A percentile compares a stretch with the other conserved stretches of the same genome.
Evolutionary conservation across 495 filamentous ascomycete species (phyloP).

Genomic region (Podospora conica): DNA sequence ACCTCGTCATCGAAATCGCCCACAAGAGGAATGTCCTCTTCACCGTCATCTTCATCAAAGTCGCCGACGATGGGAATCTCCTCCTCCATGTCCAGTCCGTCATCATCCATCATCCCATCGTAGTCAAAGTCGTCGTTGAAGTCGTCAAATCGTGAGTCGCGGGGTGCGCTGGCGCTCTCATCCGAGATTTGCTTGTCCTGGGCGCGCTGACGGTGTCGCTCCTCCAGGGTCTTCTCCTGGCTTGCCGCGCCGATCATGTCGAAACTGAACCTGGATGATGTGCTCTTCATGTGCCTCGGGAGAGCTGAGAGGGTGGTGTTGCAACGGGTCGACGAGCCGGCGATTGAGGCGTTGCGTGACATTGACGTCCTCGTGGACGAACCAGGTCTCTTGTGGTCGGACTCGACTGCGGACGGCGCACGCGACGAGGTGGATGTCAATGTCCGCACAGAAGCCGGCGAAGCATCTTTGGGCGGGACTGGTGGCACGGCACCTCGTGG

Average conservation of each 20-base stretch:
- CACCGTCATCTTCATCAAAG: slow-evolving; percentile 42
- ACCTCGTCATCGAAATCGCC: slow-evolving; percentile 17
- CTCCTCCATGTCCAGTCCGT: slow-evolving; percentile 58
- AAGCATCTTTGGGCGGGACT: slow-evolving; percentile 35
- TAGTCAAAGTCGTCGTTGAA: slow-evolving; percentile 66
- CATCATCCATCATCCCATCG: slow-evolving; percentile 63
- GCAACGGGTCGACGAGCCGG: slow-evolving; percentile 33
- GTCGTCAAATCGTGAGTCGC: slow-evolving; percentile 49
- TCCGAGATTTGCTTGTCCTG: slow-evolving; percentile 44
- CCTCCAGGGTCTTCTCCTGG: slow-evolving; percentile 79
- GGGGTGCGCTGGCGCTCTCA: slow-evolving; percentile 12
- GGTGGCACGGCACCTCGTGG: slow-evolving; percentile 22
- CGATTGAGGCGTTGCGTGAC: slow-evolving; percentile 32
- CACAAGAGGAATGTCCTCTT: slow-evolving; percentile 26
- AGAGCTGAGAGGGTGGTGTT: slow-evolving; percentile 44
- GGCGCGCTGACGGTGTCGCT: slow-evolving; percentile 71
- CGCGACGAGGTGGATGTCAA: slow-evolving; percentile 31
- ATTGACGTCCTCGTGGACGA: slow-evolving; percentile 24
- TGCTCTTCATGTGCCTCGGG: slow-evolving; percentile 77
- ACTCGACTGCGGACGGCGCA: slow-evolving; percentile 18
- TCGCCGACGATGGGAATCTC: slow-evolving; percentile 66
- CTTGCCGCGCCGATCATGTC: slow-evolving; percentile 79
- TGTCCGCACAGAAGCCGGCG: slow-evolving; percentile 18
- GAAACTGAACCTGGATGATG: slow-evolving; percentile 85
- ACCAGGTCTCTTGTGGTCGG: slow-evolving; percentile 8